These are phyloP conservation scores for Fragaria ananassa DNA, from an alignment of 306 rosid genomes.

Conservation along the genomic window DNA sequence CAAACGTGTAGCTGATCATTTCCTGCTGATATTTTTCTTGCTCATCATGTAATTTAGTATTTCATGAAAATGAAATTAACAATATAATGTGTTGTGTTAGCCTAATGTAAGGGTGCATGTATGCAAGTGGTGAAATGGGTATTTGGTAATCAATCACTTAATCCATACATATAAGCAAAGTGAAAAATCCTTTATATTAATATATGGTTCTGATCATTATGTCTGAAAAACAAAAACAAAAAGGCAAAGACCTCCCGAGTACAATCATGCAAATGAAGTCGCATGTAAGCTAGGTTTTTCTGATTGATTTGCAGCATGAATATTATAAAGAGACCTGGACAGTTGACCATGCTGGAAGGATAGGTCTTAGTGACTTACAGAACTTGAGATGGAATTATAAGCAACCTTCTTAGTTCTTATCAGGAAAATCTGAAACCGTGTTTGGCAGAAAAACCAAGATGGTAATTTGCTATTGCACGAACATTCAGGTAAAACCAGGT, in stretches of 20 bases:
- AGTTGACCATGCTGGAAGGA: slow-evolving; percentile 10
- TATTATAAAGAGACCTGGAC: not conserved
- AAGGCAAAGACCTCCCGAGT: not conserved
- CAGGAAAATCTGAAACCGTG: not conserved
- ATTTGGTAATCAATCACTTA: not conserved
- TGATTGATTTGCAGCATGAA: not conserved
- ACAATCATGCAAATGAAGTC: not conserved
- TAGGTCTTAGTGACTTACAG: not conserved
- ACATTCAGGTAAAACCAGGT: not conserved
- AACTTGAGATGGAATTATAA: not conserved
- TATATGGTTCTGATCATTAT: not conserved
- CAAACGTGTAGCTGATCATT: slow-evolving; percentile 34
- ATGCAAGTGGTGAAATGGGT: not conserved
- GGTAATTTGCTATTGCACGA: not conserved
- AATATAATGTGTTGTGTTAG: slow-evolving; percentile 1
- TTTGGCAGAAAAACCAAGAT: not conserved
- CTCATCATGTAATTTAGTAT: not conserved
- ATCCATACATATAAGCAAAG: not conserved
- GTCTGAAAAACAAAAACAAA: not conserved
- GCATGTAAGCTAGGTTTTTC: not conserved
- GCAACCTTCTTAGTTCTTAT: not conserved
- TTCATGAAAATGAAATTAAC: slow-evolving; percentile 13
- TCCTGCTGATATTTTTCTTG: not conserved
- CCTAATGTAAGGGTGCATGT: not conserved
- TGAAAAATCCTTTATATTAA: not conserved